These are phyloP conservation scores for Fusarium virguliforme DNA, from an alignment of 2,329 filamentous ascomycete species.

Conservation along the genomic window DNA sequence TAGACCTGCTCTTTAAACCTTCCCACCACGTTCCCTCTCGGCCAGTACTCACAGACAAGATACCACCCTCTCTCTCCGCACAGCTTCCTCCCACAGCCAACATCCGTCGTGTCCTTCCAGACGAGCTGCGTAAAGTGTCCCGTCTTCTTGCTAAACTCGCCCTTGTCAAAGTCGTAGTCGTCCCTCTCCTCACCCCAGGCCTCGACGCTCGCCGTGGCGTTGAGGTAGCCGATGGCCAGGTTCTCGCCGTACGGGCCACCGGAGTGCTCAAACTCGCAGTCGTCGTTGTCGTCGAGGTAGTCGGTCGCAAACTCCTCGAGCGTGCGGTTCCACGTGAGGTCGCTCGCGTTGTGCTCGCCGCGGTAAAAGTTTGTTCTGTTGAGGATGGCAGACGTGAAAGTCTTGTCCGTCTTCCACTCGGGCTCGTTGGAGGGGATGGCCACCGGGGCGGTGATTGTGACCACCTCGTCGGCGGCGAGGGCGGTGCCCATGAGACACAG, in stretches of 20 bases:
- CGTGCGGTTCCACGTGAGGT: constrained; percentile 76
- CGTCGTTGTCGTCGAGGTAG: constrained; percentile 61
- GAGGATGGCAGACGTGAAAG: constrained; percentile 71
- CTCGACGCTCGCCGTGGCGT: constrained; percentile 72
- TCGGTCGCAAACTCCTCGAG: constrained; percentile 69
- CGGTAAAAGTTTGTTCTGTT: constrained; percentile 79
- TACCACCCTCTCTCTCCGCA: constrained; percentile 72
- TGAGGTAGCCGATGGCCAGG: constrained; percentile 77
- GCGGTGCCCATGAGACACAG: constrained; percentile 29
- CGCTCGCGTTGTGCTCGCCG: constrained; percentile 71
- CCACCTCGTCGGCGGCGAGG: constrained; percentile 42
- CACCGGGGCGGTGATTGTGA: constrained; percentile 56
- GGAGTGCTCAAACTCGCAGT: constrained; percentile 69
- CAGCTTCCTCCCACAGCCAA: constrained; percentile 68
- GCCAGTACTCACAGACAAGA: constrained; percentile 80
- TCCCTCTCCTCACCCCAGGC: constrained; percentile 73
- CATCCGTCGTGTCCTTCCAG: constrained; percentile 74
- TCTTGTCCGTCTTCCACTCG: constrained; percentile 49
- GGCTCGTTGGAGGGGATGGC: constrained; percentile 58
- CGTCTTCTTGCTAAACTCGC: constrained; percentile 72
- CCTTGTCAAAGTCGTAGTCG: constrained; percentile 72
- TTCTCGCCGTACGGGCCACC: constrained; percentile 82
- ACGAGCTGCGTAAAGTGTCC: constrained; percentile 83
- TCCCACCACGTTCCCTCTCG: constrained; percentile 74
- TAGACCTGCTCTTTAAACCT: constrained; percentile 61